Conservation (phyloP, 305 asterid species). For the Caryopteris hybrid region DNA sequence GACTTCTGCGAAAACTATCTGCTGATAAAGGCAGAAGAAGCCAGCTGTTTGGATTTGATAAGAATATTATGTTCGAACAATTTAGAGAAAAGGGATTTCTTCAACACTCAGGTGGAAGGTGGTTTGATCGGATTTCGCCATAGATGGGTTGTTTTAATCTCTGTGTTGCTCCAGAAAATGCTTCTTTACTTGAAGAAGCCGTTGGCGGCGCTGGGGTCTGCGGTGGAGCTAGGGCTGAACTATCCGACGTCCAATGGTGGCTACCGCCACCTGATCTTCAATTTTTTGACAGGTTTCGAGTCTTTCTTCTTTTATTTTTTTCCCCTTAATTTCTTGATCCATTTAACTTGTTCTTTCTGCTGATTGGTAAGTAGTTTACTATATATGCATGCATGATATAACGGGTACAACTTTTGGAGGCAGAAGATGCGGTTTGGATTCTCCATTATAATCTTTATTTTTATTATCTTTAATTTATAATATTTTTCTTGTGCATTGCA, state of each 20-base stretch:
- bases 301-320: no score
- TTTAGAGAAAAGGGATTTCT: constrained; percentile 30
- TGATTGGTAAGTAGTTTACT: no score
- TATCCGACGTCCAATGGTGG: constrained; percentile 54
- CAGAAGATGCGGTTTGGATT: no score
- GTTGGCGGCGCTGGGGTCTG: constrained; percentile 31
- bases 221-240: constrained; percentile 39
- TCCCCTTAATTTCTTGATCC: no score
- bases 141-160: constrained; percentile 58
- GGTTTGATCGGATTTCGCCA: constrained; percentile 17
- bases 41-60: constrained; percentile 34
- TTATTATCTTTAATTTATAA: no score
- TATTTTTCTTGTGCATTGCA: no score
- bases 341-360: no score
- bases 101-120: constrained; percentile 20
- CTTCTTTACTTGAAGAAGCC: constrained; percentile 34
- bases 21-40: constrained; percentile 38
- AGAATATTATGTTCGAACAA: constrained; percentile 34
- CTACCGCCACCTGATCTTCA: constrained; percentile 28
- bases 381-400: no score
- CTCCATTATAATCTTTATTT: no score
- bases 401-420: no score
- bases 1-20: constrained; percentile 33
- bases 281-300: constrained; percentile 53
- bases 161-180: constrained; percentile 40